Evolutionary conservation across 768 basidiomycete species (phyloP).

Genomic region (Rhizopogon vinicolor): DNA sequence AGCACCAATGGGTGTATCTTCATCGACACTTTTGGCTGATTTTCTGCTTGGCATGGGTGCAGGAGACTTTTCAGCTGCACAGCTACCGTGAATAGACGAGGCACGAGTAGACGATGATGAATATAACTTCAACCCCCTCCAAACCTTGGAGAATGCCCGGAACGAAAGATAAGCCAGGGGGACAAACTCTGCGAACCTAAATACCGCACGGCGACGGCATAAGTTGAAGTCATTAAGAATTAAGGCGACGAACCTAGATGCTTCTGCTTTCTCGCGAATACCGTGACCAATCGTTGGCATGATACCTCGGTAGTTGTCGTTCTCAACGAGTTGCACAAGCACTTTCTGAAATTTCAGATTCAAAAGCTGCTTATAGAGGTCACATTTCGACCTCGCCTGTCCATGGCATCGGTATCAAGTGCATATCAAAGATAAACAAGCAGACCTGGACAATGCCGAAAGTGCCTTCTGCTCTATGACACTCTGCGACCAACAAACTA

Average conservation of each 20-base stretch:
- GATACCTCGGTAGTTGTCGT: slow-evolving; percentile 65
- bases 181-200: slow-evolving; percentile 21
- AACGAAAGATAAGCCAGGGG: slow-evolving; percentile 34
- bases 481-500: slow-evolving; percentile 77
- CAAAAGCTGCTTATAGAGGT: slow-evolving; percentile 79
- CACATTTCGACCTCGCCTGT: slow-evolving; percentile 76
- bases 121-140: slow-evolving; percentile 49
- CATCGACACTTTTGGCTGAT: slow-evolving; percentile 35
- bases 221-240: neutral
- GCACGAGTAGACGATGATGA: slow-evolving; percentile 23
- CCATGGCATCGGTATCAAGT: slow-evolving; percentile 6
- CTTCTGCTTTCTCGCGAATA: slow-evolving; percentile 52
- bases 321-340: slow-evolving; percentile 64
- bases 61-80: slow-evolving; percentile 1
- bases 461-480: slow-evolving; percentile 70
- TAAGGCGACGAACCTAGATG: slow-evolving; percentile 25
- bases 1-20: slow-evolving; percentile 49
- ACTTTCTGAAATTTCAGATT: slow-evolving; percentile 66
- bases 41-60: slow-evolving; percentile 4
- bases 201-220: slow-evolving; percentile 5
- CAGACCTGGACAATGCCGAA: slow-evolving; percentile 75
- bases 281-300: slow-evolving; percentile 65
- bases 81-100: slow-evolving; percentile 3
- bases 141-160: slow-evolving; percentile 42
- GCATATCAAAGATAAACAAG: slow-evolving; percentile 5